Conservation (phyloP, 208 protist genomes). For the Phytomonas sp. region DNA sequence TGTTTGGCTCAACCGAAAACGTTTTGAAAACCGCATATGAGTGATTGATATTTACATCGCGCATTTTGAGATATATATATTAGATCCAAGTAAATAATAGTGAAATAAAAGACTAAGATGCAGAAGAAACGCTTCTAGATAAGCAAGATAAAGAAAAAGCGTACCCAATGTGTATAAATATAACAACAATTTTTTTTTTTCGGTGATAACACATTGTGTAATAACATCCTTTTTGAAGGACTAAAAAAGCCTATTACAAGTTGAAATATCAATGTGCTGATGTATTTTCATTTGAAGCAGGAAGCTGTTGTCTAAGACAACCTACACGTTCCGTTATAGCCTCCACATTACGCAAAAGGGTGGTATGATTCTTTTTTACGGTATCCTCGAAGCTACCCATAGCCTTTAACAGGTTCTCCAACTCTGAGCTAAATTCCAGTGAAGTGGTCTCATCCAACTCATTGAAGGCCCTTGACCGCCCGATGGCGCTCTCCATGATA, state of each 20-base stretch:
- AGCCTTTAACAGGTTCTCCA: conserved; percentile 5
- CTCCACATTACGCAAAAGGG: conserved; percentile 1
- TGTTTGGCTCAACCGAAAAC: conserved; percentile 13
- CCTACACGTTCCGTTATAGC: background rate
- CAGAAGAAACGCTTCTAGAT: background rate
- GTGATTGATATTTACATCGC: conserved; percentile 17
- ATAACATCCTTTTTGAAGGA: background rate
- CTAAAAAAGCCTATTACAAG: background rate
- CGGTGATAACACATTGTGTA: background rate
- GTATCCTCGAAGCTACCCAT: background rate
- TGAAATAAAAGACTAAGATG: background rate
- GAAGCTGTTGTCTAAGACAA: conserved; percentile 1
- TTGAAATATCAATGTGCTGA: background rate
- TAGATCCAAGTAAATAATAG: background rate
- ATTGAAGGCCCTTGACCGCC: conserved; percentile 8
- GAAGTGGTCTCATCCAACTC: conserved; percentile 10
- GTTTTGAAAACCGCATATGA: conserved; percentile 17
- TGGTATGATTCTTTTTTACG: background rate
- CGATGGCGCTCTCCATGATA: conserved; percentile 13
- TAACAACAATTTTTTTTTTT: background rate
- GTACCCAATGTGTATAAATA: background rate
- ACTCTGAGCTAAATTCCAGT: background rate
- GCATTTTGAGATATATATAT: conserved; percentile 10
- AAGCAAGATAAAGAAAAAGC: background rate
- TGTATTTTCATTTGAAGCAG: conserved; percentile 4